Conservation (phyloP, 768 basidiomycete species). For the Suillus lakei region DNA sequence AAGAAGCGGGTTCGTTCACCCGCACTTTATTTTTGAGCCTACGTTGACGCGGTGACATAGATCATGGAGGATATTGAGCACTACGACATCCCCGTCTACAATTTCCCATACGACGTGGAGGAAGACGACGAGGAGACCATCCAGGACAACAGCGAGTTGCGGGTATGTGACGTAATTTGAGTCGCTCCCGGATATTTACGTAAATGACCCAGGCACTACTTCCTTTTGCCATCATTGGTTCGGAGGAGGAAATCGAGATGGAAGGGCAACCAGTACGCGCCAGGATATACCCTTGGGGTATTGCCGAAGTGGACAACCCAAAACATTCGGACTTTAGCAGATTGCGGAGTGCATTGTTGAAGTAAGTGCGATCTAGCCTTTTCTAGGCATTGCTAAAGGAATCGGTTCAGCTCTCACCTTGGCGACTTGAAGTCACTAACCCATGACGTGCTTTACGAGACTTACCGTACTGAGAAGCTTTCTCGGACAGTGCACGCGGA, state of each 20-base stretch:
- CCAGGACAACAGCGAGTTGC: conserved; percentile 93
- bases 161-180: conserved; percentile 52
- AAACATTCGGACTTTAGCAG: conserved; percentile 99
- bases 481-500: conserved; percentile 87
- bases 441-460: conserved; percentile 93
- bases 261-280: conserved; percentile 91
- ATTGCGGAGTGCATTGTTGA: conserved; percentile 88
- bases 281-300: conserved; percentile 97
- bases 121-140: conserved; percentile 99
- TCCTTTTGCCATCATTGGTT: conserved; percentile 97
- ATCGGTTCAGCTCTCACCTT: conserved; percentile 75
- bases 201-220: conserved; percentile 67
- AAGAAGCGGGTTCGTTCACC: conserved; percentile 78
- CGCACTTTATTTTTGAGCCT: conserved; percentile 5
- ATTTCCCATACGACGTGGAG: conserved; percentile 99
- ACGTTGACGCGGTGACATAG: conserved; percentile 44
- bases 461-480: conserved; percentile 97
- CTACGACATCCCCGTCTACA: conserved; percentile 98
- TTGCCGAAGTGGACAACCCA: conserved; percentile 99
- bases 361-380: conserved; percentile 50
- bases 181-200: conserved; percentile 12
- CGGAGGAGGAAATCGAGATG: conserved; percentile 95
- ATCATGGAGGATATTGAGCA: conserved; percentile 99
- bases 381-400: not conserved
- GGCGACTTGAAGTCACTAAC: conserved; percentile 94